Evolutionary conservation across 768 basidiomycete species (phyloP).

Genomic region (Kwoniella sp.): DNA sequence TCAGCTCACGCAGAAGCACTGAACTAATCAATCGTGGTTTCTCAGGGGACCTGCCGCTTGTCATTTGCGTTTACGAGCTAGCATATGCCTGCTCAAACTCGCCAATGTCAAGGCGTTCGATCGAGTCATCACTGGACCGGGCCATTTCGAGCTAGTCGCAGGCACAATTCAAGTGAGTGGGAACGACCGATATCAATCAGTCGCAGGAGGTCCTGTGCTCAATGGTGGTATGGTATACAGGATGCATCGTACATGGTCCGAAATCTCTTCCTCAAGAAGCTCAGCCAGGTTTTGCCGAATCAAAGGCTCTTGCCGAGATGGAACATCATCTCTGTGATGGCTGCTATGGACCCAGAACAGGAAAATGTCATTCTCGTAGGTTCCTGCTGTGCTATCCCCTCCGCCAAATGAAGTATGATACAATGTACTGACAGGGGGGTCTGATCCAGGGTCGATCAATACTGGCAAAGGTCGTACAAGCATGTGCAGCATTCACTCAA

Average conservation of each 20-base stretch:
- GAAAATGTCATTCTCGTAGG: conserved; percentile 71
- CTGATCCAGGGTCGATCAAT: conserved; percentile 7
- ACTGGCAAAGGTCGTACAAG: not conserved
- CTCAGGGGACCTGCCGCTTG: conserved; percentile 61
- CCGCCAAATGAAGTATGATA: too few species aligned
- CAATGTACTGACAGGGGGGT: too few species aligned
- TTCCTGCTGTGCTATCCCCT: not conserved
- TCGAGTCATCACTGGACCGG: conserved; percentile 59
- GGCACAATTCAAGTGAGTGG: conserved; percentile 71
- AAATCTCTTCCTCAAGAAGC: conserved; percentile 71
- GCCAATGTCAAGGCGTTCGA: conserved; percentile 62
- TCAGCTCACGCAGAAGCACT: too few species aligned
- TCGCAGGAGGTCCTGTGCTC: not conserved
- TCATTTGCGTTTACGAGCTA: conserved; percentile 80
- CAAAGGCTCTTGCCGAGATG: conserved; percentile 71
- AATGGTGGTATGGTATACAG: conserved; percentile 48
- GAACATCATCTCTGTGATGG: conserved; percentile 82
- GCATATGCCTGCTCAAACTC: conserved; percentile 76
- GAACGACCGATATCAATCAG: not conserved
- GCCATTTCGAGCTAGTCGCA: conserved; percentile 69
- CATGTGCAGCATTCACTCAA: not conserved
- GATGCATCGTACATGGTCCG: conserved; percentile 89
- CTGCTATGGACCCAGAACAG: conserved; percentile 84
- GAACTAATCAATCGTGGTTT: conserved; percentile 33
- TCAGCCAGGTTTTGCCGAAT: conserved; percentile 65